Evolutionary conservation across 176 grass and related monocot genomes (phyloP).

Genomic region (Oryza longistaminata): DNA sequence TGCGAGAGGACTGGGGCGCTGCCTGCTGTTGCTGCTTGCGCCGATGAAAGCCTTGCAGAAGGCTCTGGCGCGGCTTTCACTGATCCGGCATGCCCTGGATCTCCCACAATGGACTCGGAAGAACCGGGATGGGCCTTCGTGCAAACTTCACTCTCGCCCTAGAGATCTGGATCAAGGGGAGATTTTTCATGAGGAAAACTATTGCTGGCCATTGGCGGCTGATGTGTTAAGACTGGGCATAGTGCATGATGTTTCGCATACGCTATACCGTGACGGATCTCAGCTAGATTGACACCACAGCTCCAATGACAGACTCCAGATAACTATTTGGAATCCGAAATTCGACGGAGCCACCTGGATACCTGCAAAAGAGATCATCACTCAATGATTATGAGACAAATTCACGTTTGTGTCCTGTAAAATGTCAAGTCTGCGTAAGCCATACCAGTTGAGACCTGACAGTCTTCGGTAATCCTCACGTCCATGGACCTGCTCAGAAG

Average conservation of each 20-base stretch:
- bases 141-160: constrained; percentile 67
- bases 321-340: constrained; percentile 63
- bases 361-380: constrained; percentile 47
- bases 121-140: constrained; percentile 44
- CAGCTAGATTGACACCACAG: constrained; percentile 62
- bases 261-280: constrained; percentile 75
- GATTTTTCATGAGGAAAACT: constrained; percentile 34
- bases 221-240: background rate
- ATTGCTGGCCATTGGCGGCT: background rate
- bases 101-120: constrained; percentile 57
- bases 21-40: constrained; percentile 34
- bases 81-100: constrained; percentile 74
- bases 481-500: constrained; percentile 53
- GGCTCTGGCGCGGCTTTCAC: constrained; percentile 58
- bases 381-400: constrained; percentile 7
- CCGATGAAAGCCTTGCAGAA: constrained; percentile 63
- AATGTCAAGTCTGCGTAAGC: background rate
- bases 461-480: constrained; percentile 51
- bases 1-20: constrained; percentile 39
- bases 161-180: constrained; percentile 43
- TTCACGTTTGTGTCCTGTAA: constrained; percentile 10
- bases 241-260: constrained; percentile 4
- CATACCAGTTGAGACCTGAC: constrained; percentile 45
- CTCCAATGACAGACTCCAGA: constrained; percentile 59
- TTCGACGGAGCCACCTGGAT: constrained; percentile 54